Evolutionary conservation across 108 stramenopile genomes (phyloP).

Genomic region (Cylindrotheca fusiformis): DNA sequence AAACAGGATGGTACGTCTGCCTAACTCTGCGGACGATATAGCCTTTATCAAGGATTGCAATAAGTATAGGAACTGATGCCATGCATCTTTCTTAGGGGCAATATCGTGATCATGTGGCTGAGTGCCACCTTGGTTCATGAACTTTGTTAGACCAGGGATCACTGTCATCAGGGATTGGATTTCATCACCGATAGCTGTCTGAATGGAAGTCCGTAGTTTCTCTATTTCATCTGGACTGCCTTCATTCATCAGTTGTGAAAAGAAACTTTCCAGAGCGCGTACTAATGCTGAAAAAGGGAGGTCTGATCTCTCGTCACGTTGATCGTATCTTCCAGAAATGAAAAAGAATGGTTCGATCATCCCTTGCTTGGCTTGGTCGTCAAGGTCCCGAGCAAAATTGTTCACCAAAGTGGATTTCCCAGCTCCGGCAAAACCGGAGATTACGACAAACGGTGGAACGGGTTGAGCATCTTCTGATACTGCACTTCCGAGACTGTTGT

Average conservation of each 20-base stretch:
- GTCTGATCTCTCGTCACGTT: constrained; percentile 4
- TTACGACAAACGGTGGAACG: constrained; percentile 14
- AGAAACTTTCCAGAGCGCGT: constrained; percentile 17
- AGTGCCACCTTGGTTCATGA: constrained; percentile 5
- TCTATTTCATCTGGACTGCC: not conserved
- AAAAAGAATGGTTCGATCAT: constrained; percentile 8
- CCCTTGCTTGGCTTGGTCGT: constrained; percentile 1
- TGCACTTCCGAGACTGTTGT: not conserved
- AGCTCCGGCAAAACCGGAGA: constrained; percentile 22
- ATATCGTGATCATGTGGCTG: not conserved
- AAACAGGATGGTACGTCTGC: constrained; percentile 27
- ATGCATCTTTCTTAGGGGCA: not conserved
- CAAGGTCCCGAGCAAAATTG: constrained; percentile 10
- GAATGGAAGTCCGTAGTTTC: constrained; percentile 13
- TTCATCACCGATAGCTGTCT: constrained; percentile 10
- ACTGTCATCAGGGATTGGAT: constrained; percentile 1
- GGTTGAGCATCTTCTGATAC: not conserved
- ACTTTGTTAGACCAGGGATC: constrained; percentile 15
- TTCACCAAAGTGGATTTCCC: constrained; percentile 31
- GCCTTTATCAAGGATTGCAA: constrained; percentile 21
- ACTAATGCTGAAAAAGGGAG: constrained; percentile 27
- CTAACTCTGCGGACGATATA: constrained; percentile 8
- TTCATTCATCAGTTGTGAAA: constrained; percentile 10
- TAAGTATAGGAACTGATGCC: constrained; percentile 26
- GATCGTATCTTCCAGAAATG: constrained; percentile 33